Evolutionary conservation across 1,284 basidiomycete genomes (phyloP), one percentile per base, ranked within the genome.

Genomic region (Xerocomus nothofagi): DNA sequence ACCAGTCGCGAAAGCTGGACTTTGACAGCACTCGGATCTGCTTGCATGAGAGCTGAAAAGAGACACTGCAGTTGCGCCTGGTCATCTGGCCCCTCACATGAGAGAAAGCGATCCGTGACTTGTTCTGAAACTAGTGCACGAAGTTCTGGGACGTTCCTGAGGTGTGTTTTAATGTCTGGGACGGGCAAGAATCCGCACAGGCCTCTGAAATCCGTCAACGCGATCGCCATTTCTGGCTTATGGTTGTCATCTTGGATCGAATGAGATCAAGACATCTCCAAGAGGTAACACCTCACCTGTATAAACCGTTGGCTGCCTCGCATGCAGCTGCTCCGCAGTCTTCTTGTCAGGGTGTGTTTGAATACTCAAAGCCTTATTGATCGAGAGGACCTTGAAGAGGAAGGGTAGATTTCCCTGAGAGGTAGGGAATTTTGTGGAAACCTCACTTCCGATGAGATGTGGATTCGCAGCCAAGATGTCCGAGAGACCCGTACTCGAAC

Each of bases 151-250:
- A 93, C 88, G 26, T 67, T 70, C 27, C 72, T 63, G 49, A 99
- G 77, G 68, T 84, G 82, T 6, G 74, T 67, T 12, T 82, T 79
- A 59, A 98, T 91, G 46, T 83, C 74, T 1, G 75, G 64, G 1
- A 94, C 78, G 4, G 93, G 93, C 11, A 86, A 78, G 73, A 97
- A 98, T 27, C 94, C 94, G 65, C 93, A 97, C 64, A 99, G 80
- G 0, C 92, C 97, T 32, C 78, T 78, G 75, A 99, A 99, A 7
- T 87, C 82, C 0, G 94, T 95, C 48, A 99, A 72, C 1, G 97
- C 97, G 44, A 99, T 81, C 11, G 95, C 94, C 93, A 99, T 97
- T 69, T 99, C 97, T 4, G 97, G 97, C 72, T 98, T 98, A 65
- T 97, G 94, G 63, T 97, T 97, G 12, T 84, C 79, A 69, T 98